phyloP scores from a whole-genome alignment of 257 asterid genomes.

The Scutellaria barbata region DNA sequence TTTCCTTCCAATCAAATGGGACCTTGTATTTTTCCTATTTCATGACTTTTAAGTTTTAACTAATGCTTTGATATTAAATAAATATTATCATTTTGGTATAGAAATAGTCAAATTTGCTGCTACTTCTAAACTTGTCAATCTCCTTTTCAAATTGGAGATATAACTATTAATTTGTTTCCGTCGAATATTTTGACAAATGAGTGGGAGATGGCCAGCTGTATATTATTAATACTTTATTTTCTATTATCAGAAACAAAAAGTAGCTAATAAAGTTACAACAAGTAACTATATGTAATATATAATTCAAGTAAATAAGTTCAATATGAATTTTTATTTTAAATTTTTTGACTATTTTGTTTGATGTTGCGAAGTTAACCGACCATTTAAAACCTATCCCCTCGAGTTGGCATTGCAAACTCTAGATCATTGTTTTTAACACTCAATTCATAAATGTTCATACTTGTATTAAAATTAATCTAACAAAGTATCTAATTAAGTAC shows the following conservation, averaged over 20 bases:
- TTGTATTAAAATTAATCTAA: background rate
- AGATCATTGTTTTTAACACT: background rate
- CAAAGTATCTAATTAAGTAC: background rate
- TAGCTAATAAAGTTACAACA: no score
- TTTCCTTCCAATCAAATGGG: slow-evolving; percentile 30
- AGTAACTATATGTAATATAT: no score
- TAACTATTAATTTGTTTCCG: no score
- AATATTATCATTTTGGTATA: slow-evolving; percentile 2
- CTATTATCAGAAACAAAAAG: no score
- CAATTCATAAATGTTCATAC: background rate
- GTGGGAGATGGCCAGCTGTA: no score
- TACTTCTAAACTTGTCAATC: background rate
- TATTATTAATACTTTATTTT: no score
- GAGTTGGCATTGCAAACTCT: background rate
- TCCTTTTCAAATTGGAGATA: background rate
- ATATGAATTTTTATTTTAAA: no score
- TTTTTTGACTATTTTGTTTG: no score
- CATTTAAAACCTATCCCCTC: no score
- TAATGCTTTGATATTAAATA: background rate
- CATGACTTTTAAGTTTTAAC: background rate
- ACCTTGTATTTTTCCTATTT: background rate
- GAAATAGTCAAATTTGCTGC: background rate
- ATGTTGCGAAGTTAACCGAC: no score
- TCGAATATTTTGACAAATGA: no score
- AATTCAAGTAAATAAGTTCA: no score